Evolutionary conservation across 768 basidiomycete species (phyloP).

Genomic region (Macrolepiota dolichaula): DNA sequence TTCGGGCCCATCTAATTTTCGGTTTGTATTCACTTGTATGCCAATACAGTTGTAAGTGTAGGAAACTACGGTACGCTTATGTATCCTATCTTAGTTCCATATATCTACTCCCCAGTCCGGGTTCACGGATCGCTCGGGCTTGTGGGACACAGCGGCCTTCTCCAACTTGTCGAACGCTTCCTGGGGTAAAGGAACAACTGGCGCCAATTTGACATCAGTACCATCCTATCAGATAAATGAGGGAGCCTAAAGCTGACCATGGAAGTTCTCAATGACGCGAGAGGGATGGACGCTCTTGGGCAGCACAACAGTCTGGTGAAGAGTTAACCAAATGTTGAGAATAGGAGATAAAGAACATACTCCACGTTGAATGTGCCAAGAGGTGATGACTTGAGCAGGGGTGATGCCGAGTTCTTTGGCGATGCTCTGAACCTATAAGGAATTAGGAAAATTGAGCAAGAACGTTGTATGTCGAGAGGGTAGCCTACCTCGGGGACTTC

Average conservation of each 20-base stretch:
- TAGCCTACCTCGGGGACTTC: slow-evolving; percentile 47
- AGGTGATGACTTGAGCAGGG: slow-evolving; percentile 71
- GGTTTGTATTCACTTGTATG: no score
- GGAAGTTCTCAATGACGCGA: slow-evolving; percentile 66
- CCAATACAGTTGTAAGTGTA: no score
- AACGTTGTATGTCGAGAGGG: background rate
- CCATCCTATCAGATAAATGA: background rate
- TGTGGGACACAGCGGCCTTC: slow-evolving; percentile 48
- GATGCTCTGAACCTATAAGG: slow-evolving; percentile 46
- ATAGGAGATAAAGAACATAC: slow-evolving; percentile 34
- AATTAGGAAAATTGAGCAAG: background rate
- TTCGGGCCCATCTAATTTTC: no score
- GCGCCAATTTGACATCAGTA: background rate
- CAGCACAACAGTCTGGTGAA: slow-evolving; percentile 57
- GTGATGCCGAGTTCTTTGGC: slow-evolving; percentile 64
- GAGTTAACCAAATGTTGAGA: background rate
- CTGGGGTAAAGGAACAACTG: slow-evolving; percentile 27
- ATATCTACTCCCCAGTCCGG: slow-evolving; percentile 72
- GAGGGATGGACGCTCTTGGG: slow-evolving; percentile 76
- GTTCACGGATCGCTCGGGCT: slow-evolving; percentile 52
- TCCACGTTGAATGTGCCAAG: slow-evolving; percentile 76
- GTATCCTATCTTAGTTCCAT: slow-evolving; percentile 20
- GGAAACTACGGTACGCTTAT: background rate
- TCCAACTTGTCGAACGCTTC: slow-evolving; percentile 44
- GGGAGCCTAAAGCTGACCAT: slow-evolving; percentile 34